phyloP scores from a whole-genome alignment of 2,329 filamentous ascomycete species.

The Blumeria graminis region DNA sequence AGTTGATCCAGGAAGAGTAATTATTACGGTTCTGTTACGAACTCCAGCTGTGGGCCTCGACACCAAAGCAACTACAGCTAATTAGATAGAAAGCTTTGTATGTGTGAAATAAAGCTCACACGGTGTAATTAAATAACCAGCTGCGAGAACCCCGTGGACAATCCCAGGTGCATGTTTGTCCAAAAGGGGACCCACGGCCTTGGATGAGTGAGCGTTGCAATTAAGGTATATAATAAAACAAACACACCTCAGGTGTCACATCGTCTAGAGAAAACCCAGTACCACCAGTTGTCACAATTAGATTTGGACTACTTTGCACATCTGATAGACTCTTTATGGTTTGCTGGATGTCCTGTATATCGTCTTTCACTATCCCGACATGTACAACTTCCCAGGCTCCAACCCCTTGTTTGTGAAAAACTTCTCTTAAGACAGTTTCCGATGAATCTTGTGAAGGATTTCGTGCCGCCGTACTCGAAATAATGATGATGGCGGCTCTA shows the following conservation, averaged over 20 bases:
- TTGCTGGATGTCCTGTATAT: constrained; percentile 47
- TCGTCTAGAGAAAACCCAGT: constrained; percentile 79
- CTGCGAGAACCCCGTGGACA: no score
- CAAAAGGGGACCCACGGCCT: no score
- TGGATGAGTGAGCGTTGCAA: no score
- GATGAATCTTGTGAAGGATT: constrained; percentile 62
- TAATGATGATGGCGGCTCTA: constrained; percentile 54
- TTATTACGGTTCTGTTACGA: constrained; percentile 20
- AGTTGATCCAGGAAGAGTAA: constrained; percentile 82
- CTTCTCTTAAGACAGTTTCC: constrained; percentile 37
- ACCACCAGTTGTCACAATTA: constrained; percentile 74
- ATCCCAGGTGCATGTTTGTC: no score
- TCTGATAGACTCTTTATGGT: constrained; percentile 54
- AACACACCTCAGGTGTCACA: constrained; percentile 58
- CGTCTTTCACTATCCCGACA: constrained; percentile 58
- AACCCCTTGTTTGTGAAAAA: constrained; percentile 41
- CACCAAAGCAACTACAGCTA: no score
- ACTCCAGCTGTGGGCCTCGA: no score
- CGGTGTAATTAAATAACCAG: no score
- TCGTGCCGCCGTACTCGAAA: constrained; percentile 72
- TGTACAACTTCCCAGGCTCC: constrained; percentile 47
- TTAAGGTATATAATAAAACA: not conserved
- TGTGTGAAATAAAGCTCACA: no score
- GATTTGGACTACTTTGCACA: constrained; percentile 33
- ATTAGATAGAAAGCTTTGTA: no score